Percentiles rank a stretch among this genome's conserved stretches.
Evolutionary conservation across 192 early-diverging fungal genomes (phyloP).

Genomic region (Pilobolus umbonatus): DNA sequence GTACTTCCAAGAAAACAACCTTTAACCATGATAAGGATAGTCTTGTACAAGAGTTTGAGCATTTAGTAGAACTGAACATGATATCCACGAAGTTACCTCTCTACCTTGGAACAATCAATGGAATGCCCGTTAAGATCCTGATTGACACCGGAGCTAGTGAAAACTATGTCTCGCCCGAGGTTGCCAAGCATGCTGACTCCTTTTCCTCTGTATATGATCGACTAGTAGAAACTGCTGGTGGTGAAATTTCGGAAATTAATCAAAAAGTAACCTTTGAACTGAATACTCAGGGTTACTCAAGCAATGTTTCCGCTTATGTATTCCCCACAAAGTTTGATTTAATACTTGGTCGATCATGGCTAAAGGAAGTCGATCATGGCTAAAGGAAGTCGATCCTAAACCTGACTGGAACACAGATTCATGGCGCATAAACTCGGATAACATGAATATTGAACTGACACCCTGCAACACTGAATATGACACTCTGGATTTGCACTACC

Average conservation of each 20-base stretch:
- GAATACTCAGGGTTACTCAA: not conserved
- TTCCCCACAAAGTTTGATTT: conserved; percentile 1
- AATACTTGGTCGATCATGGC: not conserved
- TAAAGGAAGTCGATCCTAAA: not conserved
- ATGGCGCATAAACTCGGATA: not conserved
- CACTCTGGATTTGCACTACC: not conserved
- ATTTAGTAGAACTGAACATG: not conserved
- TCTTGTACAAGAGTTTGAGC: not conserved
- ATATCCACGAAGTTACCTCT: not conserved
- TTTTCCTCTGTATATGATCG: not conserved
- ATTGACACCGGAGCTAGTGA: conserved; percentile 1
- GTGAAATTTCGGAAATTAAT: not conserved
- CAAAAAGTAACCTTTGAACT: not conserved
- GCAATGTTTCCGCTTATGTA: not conserved
- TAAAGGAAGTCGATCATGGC: not conserved
- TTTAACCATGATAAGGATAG: not conserved
- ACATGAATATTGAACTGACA: too few relatives aligned
- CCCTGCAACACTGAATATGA: not conserved
- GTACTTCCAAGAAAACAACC: not conserved
- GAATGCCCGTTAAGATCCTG: not conserved
- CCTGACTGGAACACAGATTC: not conserved
- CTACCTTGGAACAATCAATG: not conserved
- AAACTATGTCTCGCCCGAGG: conserved; percentile 3
- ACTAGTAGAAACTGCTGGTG: not conserved
- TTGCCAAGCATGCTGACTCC: not conserved